Conservation (phyloP, 345 rosid genomes). For the Acer yangbiense region DNA sequence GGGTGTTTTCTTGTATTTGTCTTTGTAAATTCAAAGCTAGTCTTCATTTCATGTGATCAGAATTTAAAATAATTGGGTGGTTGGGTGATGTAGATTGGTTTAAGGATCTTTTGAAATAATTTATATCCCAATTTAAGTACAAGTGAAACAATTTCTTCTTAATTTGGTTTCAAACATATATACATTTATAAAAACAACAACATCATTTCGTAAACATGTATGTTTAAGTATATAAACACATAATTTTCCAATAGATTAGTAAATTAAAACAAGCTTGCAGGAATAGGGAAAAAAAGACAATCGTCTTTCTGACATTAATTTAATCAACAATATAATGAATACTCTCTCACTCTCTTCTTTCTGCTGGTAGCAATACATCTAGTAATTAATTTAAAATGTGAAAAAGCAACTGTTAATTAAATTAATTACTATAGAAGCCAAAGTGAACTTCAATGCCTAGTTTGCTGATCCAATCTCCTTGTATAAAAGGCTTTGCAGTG, state of each 20-base stretch:
- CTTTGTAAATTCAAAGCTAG: too few relatives aligned
- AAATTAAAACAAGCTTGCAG: not conserved
- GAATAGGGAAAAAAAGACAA: not conserved
- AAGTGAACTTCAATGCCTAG: slow-evolving; percentile 41
- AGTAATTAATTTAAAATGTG: not conserved
- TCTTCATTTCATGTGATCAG: too few relatives aligned
- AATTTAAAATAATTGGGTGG: too few relatives aligned
- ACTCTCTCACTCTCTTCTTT: not conserved
- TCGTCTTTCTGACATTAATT: not conserved
- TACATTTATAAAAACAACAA: not conserved
- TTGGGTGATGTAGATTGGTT: too few relatives aligned
- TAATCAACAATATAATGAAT: not conserved
- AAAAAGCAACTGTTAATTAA: not conserved
- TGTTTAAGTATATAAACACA: not conserved
- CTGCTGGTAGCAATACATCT: not conserved
- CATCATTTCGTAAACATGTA: not conserved
- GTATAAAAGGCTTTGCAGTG: slow-evolving; percentile 62
- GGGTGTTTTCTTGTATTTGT: too few relatives aligned
- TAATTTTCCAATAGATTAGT: not conserved
- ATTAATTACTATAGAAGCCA: slow-evolving; percentile 36
- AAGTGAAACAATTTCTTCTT: not conserved
- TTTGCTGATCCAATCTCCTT: slow-evolving; percentile 54
- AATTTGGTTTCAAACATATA: not conserved
- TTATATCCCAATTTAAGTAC: not conserved
- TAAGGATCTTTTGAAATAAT: not conserved